Percentiles rank a stretch among this genome's conserved stretches.
Conservation (phyloP, 1,284 basidiomycete genomes). For the Inonotus obliquus region DNA sequence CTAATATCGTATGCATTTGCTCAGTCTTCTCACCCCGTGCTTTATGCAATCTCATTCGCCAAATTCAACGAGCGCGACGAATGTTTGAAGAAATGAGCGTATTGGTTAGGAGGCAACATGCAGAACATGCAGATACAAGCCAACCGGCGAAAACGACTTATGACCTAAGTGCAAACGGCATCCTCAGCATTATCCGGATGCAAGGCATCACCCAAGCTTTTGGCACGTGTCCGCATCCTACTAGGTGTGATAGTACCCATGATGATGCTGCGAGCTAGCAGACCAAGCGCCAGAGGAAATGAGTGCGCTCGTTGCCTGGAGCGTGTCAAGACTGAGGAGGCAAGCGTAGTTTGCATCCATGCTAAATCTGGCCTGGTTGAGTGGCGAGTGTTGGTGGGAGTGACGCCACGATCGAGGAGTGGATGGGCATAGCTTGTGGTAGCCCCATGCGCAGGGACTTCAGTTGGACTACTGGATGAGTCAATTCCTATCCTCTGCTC, state of each 20-base stretch:
- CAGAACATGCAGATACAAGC: not conserved
- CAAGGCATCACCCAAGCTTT: constrained; percentile 7
- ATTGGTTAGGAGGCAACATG: not conserved
- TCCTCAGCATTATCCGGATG: not conserved
- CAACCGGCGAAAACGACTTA: not conserved
- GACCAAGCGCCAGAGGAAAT: constrained; percentile 12
- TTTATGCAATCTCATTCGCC: not conserved
- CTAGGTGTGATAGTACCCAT: constrained; percentile 12
- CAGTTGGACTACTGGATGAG: not conserved
- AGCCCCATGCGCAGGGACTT: not conserved
- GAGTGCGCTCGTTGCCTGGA: constrained; percentile 13
- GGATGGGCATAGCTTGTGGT: constrained; percentile 10
- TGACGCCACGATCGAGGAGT: constrained; percentile 1
- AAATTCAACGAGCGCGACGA: not conserved
- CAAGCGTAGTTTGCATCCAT: not conserved
- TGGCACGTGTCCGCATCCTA: constrained; percentile 5
- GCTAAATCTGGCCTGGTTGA: not conserved
- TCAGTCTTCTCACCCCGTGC: too few relatives aligned
- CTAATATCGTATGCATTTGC: too few relatives aligned
- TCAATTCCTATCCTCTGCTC: not conserved
- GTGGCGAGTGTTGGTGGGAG: not conserved
- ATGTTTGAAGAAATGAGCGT: not conserved
- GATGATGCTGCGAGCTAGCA: constrained; percentile 12
- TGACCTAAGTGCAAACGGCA: not conserved
- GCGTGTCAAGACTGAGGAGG: constrained; percentile 2